Evolutionary conservation across 1,284 basidiomycete genomes (phyloP).

Genomic region (Austropuccinia psidii): DNA sequence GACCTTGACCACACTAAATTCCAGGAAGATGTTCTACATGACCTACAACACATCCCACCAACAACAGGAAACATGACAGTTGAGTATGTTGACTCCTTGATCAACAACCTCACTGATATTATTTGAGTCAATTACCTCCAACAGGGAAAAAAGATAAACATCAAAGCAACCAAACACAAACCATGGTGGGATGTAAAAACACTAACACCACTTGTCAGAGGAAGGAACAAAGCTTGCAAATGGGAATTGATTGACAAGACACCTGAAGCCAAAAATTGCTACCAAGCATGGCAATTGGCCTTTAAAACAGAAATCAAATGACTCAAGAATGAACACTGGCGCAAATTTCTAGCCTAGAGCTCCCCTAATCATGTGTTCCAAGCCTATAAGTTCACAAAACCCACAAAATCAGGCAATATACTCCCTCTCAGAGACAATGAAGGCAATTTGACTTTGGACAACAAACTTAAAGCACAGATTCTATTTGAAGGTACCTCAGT

Average conservation of each 20-base stretch:
- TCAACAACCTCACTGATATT: too few relatives aligned
- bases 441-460: background rate
- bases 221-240: background rate
- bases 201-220: background rate
- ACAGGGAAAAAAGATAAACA: too few relatives aligned
- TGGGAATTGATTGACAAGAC: background rate
- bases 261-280: background rate
- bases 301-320: too few relatives aligned
- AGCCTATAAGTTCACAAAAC: background rate
- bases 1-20: too few relatives aligned
- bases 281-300: background rate
- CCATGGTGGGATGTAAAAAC: background rate
- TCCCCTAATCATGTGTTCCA: background rate
- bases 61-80: too few relatives aligned
- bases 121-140: too few relatives aligned
- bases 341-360: too few relatives aligned
- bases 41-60: too few relatives aligned
- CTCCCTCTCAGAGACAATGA: background rate
- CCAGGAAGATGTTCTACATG: too few relatives aligned
- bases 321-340: too few relatives aligned
- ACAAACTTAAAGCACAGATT: background rate
- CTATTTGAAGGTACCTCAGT: conserved; percentile 12
- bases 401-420: background rate
- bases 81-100: too few relatives aligned
- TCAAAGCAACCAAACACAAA: too few relatives aligned